Conservation (phyloP, 2,329 filamentous ascomycete genomes). For the Fusarium ambrosium region DNA sequence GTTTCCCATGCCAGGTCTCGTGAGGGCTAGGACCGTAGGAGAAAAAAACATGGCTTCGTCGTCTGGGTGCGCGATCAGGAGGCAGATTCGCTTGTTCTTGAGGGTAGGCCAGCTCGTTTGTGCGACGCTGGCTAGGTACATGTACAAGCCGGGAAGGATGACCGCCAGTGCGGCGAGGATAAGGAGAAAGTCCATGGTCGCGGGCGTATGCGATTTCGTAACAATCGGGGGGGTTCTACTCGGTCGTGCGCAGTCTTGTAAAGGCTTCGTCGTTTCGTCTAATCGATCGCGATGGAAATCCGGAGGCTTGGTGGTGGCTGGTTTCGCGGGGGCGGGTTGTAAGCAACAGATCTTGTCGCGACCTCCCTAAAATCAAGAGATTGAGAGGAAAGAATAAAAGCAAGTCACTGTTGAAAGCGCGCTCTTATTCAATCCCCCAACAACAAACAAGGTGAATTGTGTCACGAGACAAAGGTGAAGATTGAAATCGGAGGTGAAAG, state of each 20-base stretch:
- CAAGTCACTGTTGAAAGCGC: slow-evolving; percentile 3
- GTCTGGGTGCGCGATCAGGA: slow-evolving; percentile 96
- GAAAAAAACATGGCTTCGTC: slow-evolving; percentile 99
- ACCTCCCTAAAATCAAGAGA: not conserved
- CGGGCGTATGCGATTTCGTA: not conserved
- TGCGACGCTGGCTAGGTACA: slow-evolving; percentile 63
- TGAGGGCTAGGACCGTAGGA: slow-evolving; percentile 87
- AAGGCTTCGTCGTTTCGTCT: not conserved
- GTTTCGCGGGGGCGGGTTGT: slow-evolving; percentile 5
- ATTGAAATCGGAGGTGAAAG: slow-evolving; percentile 22
- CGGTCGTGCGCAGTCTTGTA: slow-evolving; percentile 8
- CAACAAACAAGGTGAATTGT: slow-evolving; percentile 17
- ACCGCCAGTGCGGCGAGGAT: slow-evolving; percentile 48
- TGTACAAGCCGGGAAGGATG: slow-evolving; percentile 65
- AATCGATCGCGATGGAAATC: not conserved
- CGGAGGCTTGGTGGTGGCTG: slow-evolving; percentile 2
- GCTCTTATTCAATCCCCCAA: slow-evolving; percentile 8
- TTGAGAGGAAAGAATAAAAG: slow-evolving; percentile 1
- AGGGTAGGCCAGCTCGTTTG: slow-evolving; percentile 73
- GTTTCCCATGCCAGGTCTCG: slow-evolving; percentile 83
- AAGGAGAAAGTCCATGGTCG: slow-evolving; percentile 42
- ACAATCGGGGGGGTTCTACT: not conserved
- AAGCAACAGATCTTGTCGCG: not conserved
- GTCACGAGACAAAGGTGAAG: slow-evolving; percentile 23
- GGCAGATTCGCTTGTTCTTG: slow-evolving; percentile 86